phyloP scores from a whole-genome alignment of 1,284 basidiomycete genomes.

The Nidula niveotomentosa region DNA sequence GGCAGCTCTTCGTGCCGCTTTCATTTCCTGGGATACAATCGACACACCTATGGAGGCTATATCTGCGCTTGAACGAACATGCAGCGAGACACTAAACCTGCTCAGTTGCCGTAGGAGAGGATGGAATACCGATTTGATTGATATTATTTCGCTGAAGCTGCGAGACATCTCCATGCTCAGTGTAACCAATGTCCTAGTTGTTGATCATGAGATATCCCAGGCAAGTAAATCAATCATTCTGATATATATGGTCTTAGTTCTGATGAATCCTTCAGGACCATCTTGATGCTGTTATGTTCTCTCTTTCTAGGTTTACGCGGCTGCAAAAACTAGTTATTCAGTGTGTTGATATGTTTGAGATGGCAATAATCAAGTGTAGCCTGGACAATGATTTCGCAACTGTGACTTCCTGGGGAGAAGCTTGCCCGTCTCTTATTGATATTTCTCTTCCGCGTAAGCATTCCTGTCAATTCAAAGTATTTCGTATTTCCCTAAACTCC shows the following conservation, averaged over 20 bases:
- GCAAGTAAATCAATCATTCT: constrained; percentile 10
- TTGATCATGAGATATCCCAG: constrained; percentile 20
- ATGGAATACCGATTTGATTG: constrained; percentile 34
- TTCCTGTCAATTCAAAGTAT: background rate
- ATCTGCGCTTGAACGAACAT: constrained; percentile 22
- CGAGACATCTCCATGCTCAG: constrained; percentile 28
- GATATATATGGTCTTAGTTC: background rate
- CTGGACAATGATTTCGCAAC: constrained; percentile 30
- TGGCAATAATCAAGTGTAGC: constrained; percentile 18
- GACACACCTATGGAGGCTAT: constrained; percentile 23
- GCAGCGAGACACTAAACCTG: constrained; percentile 25
- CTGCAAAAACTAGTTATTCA: constrained; percentile 25
- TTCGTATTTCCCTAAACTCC: background rate
- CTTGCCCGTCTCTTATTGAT: constrained; percentile 29
- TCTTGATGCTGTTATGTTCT: constrained; percentile 18
- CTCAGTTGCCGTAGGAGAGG: constrained; percentile 31
- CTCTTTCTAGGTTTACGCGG: constrained; percentile 24
- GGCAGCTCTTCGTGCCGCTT: constrained; percentile 26
- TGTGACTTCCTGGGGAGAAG: constrained; percentile 29
- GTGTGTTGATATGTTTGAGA: constrained; percentile 27
- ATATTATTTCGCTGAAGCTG: constrained; percentile 24
- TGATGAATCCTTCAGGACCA: constrained; percentile 13
- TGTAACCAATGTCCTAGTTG: constrained; percentile 29
- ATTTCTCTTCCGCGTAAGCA: constrained; percentile 31
- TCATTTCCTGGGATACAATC: constrained; percentile 29